These are phyloP conservation scores for Chloranthus sessilifolius DNA, from an alignment of 164 flowering plant species.

Conservation along the genomic window DNA sequence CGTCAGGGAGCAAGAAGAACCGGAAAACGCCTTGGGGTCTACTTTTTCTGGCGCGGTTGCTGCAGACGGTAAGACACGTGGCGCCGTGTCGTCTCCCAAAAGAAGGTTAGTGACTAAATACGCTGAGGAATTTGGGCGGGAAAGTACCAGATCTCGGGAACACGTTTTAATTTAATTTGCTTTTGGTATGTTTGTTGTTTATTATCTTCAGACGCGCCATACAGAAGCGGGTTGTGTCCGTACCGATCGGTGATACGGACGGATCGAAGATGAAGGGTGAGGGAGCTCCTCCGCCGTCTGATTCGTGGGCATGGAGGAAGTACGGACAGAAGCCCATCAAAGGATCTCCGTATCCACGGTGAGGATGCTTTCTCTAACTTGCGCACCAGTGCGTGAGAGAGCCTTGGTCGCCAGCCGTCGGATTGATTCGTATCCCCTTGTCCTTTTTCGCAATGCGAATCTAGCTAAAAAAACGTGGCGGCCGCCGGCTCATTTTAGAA, in stretches of 20 bases:
- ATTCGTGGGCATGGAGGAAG: constrained; percentile 92
- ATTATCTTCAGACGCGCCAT: constrained; percentile 26
- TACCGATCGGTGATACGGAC: constrained; percentile 65
- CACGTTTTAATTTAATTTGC: background rate
- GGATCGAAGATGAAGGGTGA: constrained; percentile 59
- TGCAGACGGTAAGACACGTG: constrained; percentile 31
- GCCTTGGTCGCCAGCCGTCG: background rate
- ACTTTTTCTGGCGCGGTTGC: constrained; percentile 21
- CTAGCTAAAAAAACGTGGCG: too few relatives aligned
- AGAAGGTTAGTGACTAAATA: constrained; percentile 34
- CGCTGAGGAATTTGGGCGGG: constrained; percentile 2
- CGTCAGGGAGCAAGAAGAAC: constrained; percentile 31
- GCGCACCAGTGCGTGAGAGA: background rate
- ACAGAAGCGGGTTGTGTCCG: constrained; percentile 66
- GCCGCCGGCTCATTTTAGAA: too few relatives aligned
- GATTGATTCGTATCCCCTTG: too few relatives aligned
- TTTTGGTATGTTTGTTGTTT: background rate
- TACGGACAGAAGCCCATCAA: constrained; percentile 97
- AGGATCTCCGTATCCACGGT: constrained; percentile 92
- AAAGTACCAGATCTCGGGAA: constrained; percentile 8
- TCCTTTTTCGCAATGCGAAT: too few relatives aligned
- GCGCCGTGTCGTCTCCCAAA: constrained; percentile 39
- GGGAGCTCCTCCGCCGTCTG: constrained; percentile 69
- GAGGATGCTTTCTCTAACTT: constrained; percentile 1
- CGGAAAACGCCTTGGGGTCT: constrained; percentile 31